Evolutionary conservation across 75 land plant genomes (phyloP).

Genomic region (Cupressus sempervirens): DNA sequence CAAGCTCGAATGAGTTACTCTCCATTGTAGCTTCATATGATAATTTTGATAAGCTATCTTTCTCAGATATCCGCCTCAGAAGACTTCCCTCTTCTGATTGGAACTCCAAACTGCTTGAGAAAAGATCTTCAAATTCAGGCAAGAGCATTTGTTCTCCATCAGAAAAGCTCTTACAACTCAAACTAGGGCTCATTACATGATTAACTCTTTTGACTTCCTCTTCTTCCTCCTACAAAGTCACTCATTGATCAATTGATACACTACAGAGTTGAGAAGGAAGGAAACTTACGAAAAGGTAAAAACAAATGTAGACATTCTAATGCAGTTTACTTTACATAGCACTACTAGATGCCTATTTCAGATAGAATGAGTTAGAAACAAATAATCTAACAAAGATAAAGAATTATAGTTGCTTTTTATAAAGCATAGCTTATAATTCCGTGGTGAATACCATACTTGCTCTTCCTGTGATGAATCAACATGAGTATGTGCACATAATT

Average conservation of each 20-base stretch:
- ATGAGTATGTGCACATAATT: conserved; percentile 18
- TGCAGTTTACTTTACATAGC: not conserved
- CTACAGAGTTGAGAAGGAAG: not conserved
- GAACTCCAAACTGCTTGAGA: conserved; percentile 59
- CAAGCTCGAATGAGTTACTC: conserved; percentile 55
- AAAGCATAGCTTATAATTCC: not conserved
- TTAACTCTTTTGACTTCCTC: conserved; percentile 87
- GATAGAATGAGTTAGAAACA: not conserved
- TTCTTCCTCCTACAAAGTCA: conserved; percentile 52
- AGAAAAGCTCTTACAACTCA: conserved; percentile 18
- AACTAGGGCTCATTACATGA: conserved; percentile 36
- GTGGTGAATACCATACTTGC: conserved; percentile 10
- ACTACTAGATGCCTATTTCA: not conserved
- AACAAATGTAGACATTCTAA: not conserved
- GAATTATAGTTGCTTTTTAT: not conserved
- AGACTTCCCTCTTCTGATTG: conserved; percentile 24
- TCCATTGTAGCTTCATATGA: conserved; percentile 48
- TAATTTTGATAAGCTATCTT: conserved; percentile 18
- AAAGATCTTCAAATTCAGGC: conserved; percentile 81
- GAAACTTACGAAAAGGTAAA: not conserved
- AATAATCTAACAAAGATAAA: not conserved
- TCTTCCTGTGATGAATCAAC: conserved; percentile 19
- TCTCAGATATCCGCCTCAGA: conserved; percentile 25
- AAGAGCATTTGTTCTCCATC: conserved; percentile 53
- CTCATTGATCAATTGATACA: conserved; percentile 9